Percentiles rank a stretch among this genome's conserved stretches.
Evolutionary conservation across 306 rosid species (phyloP).

Genomic region (Luffa aegyptiaca): DNA sequence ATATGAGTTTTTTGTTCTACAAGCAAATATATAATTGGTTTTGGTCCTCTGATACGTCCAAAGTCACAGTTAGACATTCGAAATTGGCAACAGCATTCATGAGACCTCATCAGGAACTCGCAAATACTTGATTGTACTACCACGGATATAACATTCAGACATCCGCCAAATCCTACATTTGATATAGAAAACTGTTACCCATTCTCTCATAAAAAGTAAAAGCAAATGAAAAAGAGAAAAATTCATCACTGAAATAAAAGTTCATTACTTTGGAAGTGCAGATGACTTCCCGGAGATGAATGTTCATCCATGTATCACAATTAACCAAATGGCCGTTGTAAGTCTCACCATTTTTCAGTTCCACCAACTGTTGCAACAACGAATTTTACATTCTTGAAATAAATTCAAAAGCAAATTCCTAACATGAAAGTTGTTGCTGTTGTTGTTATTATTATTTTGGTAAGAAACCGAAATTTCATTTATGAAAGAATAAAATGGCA

Average conservation of each 20-base stretch:
- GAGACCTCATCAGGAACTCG: slow-evolving; percentile 96
- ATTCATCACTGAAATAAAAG: background rate
- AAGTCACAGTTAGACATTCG: background rate
- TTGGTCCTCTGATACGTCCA: background rate
- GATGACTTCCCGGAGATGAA: slow-evolving; percentile 96
- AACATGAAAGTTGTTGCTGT: background rate
- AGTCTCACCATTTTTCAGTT: slow-evolving; percentile 93
- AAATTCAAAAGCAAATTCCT: background rate
- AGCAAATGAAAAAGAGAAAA: background rate
- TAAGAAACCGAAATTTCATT: too few species aligned
- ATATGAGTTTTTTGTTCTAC: background rate
- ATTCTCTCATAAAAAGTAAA: background rate
- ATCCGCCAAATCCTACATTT: slow-evolving; percentile 84
- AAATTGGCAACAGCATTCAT: background rate
- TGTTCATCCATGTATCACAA: slow-evolving; percentile 99
- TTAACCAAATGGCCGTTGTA: slow-evolving; percentile 98
- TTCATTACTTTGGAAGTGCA: slow-evolving; percentile 79
- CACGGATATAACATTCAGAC: slow-evolving; percentile 95
- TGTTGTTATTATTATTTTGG: too few species aligned
- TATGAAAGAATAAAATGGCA: background rate
- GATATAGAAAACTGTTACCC: background rate
- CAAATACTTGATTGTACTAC: slow-evolving; percentile 85
- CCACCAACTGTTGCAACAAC: slow-evolving; percentile 66
- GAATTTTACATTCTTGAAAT: background rate
- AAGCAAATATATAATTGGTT: background rate